A percentile compares a stretch with the other conserved stretches of the same genome.
Evolutionary conservation across 257 asterid genomes (phyloP).

Genomic region (Nicotiana tabacum): DNA sequence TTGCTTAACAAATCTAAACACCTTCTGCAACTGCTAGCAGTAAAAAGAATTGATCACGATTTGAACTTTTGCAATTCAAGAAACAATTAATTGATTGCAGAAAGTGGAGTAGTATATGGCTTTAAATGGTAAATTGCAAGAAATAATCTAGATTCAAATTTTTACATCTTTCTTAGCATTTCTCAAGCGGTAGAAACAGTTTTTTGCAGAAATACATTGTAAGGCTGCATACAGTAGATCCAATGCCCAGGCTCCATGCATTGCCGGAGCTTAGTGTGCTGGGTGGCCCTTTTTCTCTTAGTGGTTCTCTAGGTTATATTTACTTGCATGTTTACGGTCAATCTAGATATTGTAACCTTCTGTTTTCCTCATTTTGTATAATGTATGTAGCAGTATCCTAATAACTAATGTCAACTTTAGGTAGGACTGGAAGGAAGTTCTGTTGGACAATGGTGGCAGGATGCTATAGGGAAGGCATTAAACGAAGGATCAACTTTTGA

Average conservation of each 20-base stretch:
- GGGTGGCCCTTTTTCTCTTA: not conserved
- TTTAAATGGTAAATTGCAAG: not conserved
- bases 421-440: constrained; percentile 99
- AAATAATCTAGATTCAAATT: not conserved
- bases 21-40: not conserved
- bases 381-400: constrained; percentile 5
- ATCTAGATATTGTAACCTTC: not conserved
- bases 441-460: constrained; percentile 98
- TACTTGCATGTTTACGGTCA: not conserved
- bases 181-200: not conserved
- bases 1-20: not conserved
- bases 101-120: not conserved
- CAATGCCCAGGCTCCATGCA: not conserved
- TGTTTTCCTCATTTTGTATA: not conserved
- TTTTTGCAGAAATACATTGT: not conserved
- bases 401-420: constrained; percentile 41
- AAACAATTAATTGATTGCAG: not conserved
- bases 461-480: constrained; percentile 77
- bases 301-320: not conserved
- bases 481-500: constrained; percentile 77
- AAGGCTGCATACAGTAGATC: not conserved
- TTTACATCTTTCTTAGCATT: not conserved
- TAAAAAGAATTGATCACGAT: not conserved
- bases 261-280: not conserved
- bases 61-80: not conserved